Evolutionary conservation across 2,329 filamentous ascomycete species (phyloP).

Genomic region (Juglanconis sp.): DNA sequence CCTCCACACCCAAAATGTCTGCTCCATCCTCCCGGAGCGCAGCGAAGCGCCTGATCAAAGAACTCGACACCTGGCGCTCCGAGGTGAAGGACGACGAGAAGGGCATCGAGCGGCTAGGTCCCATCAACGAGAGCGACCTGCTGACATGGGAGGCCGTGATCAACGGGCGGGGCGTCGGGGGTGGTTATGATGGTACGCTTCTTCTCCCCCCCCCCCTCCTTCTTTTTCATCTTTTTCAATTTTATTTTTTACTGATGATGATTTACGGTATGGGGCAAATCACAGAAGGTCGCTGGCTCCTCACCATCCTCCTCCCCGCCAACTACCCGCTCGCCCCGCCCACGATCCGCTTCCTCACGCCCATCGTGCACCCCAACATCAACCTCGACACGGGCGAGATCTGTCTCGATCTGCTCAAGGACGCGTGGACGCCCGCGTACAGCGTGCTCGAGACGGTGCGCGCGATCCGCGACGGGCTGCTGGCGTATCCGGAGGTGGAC

Average conservation of each 20-base stretch:
- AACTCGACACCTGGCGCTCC: conserved; percentile 51
- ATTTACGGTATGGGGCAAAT: no score
- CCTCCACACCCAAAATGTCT: conserved; percentile 19
- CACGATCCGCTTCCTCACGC: conserved; percentile 75
- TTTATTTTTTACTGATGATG: no score
- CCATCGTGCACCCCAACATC: conserved; percentile 81
- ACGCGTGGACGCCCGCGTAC: conserved; percentile 82
- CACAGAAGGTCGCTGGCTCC: conserved; percentile 73
- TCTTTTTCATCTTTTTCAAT: neutral
- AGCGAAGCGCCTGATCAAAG: conserved; percentile 55
- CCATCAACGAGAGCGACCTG: conserved; percentile 51
- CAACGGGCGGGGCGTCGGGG: conserved; percentile 53
- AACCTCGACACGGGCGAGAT: conserved; percentile 75
- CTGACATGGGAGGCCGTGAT: conserved; percentile 59
- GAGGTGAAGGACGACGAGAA: conserved; percentile 47
- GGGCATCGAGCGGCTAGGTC: conserved; percentile 59
- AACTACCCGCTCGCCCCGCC: conserved; percentile 80
- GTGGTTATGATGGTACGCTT: conserved; percentile 53
- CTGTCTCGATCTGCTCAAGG: conserved; percentile 81
- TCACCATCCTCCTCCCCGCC: conserved; percentile 71
- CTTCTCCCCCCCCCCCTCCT: neutral
- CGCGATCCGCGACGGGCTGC: conserved; percentile 64
- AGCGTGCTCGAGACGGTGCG: conserved; percentile 73
- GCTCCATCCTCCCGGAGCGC: conserved; percentile 43
- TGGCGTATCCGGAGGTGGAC: conserved; percentile 67